Evolutionary conservation across 1,284 basidiomycete species (phyloP).

Genomic region (Hemileia vastatrix): DNA sequence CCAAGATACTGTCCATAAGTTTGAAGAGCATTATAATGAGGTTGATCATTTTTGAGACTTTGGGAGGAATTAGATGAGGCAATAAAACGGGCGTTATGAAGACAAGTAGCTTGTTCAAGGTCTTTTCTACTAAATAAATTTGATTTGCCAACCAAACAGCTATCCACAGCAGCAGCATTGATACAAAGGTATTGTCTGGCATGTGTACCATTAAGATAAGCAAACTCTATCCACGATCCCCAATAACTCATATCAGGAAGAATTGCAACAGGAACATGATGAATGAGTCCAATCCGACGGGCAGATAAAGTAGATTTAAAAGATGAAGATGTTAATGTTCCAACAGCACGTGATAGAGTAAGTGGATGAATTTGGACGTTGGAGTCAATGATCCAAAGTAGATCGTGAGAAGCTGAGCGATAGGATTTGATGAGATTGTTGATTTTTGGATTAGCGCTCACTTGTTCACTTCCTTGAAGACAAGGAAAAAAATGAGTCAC

Average conservation of each 20-base stretch:
- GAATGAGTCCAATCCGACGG: constrained; percentile 65
- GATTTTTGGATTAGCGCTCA: constrained; percentile 94
- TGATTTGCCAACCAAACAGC: constrained; percentile 95
- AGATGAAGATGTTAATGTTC: constrained; percentile 52
- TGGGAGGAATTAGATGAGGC: constrained; percentile 20
- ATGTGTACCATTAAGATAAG: constrained; percentile 92
- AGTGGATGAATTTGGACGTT: constrained; percentile 70
- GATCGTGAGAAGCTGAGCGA: constrained; percentile 67
- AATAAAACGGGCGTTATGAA: constrained; percentile 38
- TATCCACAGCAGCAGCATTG: constrained; percentile 72
- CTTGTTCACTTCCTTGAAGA: constrained; percentile 44
- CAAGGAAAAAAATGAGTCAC: constrained; percentile 53
- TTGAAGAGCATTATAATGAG: constrained; percentile 50
- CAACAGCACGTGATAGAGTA: constrained; percentile 77
- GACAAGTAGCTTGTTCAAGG: constrained; percentile 52
- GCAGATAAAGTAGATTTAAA: constrained; percentile 24
- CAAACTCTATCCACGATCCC: constrained; percentile 80
- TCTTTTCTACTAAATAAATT: constrained; percentile 87
- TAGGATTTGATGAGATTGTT: constrained; percentile 89
- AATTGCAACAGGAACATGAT: constrained; percentile 88
- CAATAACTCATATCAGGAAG: constrained; percentile 51
- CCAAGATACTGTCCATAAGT: constrained; percentile 77
- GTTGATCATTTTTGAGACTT: constrained; percentile 18
- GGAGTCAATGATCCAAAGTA: constrained; percentile 94
- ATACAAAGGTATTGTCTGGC: constrained; percentile 99